Evolutionary conservation across 2,329 filamentous ascomycete genomes (phyloP), one percentile per base, ranked within the genome.

Genomic region (Fusarium falciforme): DNA sequence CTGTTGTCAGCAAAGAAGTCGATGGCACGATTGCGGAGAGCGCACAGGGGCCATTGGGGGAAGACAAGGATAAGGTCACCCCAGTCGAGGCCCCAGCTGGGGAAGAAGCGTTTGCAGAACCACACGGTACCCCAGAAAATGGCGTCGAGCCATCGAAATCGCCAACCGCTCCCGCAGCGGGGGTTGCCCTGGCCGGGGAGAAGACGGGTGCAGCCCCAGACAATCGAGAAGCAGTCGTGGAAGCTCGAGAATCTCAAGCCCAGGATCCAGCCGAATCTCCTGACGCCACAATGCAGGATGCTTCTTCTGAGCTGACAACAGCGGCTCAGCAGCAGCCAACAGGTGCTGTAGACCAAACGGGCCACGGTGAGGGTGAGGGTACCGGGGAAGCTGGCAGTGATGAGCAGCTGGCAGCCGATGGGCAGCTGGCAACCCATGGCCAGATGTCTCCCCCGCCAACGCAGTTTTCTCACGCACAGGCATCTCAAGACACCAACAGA

Each of bases 371-470:
- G 40, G 40, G 40, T 42, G 40, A 22, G 33, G 40, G 47, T n/a
- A 27, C 57, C 11, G 36, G 33, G 25, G 68, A 66, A 47, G n/a
- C 60, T 64, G 61, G 63, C 62, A 55, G 35, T 17, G 54, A 57
- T 54, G 59, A 57, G 61, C 67, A 70, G 61, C 40, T 62, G 66
- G 59, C 52, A 54, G 52, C 40, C 12, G 52, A 58, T 57, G 60
- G 52, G 63, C 68, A 70, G 61, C 42, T 62, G 66, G 61, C 55
- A 61, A 61, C 61, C 27, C 65, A 60, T 61, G 73, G 69, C 16
- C 74, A 76, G 58, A 68, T 77, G 40, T 77, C 77, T 8, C 74
- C 77, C 36, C 76, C 74, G 11, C 68, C 77, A 44, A 78, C 77
- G 8, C 74, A 76, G 16, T 9, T 55, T 20, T 61, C 65, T 38